Evolutionary conservation across 2,329 filamentous ascomycete genomes (phyloP).

Genomic region (Reticulascus tulasneorum): DNA sequence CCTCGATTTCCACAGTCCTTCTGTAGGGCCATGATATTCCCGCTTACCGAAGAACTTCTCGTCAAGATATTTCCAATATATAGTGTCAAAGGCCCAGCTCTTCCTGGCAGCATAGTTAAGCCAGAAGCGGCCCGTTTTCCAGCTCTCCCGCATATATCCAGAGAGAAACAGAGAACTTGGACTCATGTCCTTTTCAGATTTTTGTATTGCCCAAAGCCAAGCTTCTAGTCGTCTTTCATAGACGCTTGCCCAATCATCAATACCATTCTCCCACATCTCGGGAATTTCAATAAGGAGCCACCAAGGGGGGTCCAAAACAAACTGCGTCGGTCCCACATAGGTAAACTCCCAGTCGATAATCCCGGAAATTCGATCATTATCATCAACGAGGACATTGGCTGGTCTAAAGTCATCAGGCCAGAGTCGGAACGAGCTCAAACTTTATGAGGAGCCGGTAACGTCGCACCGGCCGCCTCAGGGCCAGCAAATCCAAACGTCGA

Average conservation of each 20-base stretch:
- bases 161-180: conserved; percentile 21
- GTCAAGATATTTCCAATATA: conserved; percentile 34
- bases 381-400: conserved; percentile 25
- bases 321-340: conserved; percentile 12
- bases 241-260: conserved; percentile 22
- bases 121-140: conserved; percentile 28
- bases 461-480: conserved; percentile 4
- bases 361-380: conserved; percentile 21
- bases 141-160: conserved; percentile 30
- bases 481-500: conserved; percentile 4
- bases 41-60: conserved; percentile 26
- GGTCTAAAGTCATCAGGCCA: conserved; percentile 29
- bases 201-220: conserved; percentile 27
- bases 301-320: conserved; percentile 30
- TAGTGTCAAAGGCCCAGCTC: conserved; percentile 32
- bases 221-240: conserved; percentile 28
- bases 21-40: conserved; percentile 9
- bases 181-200: conserved; percentile 18
- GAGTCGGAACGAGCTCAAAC: conserved; percentile 16
- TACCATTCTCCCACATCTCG: conserved; percentile 26
- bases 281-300: conserved; percentile 30
- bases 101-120: conserved; percentile 31
- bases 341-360: conserved; percentile 17
- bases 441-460: background rate
- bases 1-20: conserved; percentile 12